Evolutionary conservation across 2,329 filamentous ascomycete species (phyloP).

Genomic region (Curvularia eragrostidis): DNA sequence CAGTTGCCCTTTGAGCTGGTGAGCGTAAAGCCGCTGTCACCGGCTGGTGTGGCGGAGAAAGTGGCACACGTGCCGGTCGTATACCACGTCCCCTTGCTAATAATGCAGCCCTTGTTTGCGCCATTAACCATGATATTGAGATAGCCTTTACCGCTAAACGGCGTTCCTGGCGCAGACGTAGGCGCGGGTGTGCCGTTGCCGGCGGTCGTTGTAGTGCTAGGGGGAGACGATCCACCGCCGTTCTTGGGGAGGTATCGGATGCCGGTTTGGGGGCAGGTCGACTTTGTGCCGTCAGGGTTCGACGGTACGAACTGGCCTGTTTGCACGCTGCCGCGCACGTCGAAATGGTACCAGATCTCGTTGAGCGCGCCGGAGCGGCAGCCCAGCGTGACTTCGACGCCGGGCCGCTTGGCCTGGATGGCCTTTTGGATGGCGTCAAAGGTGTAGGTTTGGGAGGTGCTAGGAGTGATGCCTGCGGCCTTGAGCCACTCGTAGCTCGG

Average conservation of each 20-base stretch:
- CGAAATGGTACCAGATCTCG: conserved; percentile 69
- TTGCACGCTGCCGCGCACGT: conserved; percentile 65
- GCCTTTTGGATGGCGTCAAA: conserved; percentile 65
- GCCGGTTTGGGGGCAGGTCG: conserved; percentile 66
- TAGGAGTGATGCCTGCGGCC: conserved; percentile 66
- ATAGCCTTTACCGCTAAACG: conserved; percentile 66
- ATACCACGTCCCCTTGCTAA: conserved; percentile 72
- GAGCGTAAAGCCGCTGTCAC: conserved; percentile 42
- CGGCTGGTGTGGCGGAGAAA: conserved; percentile 60
- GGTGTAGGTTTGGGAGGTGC: conserved; percentile 64
- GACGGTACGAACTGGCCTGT: conserved; percentile 66
- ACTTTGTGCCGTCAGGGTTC: conserved; percentile 63
- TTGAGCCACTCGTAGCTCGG: conserved; percentile 69
- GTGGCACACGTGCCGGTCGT: conserved; percentile 71
- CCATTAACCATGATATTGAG: conserved; percentile 63
- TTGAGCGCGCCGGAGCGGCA: conserved; percentile 59
- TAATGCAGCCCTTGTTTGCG: conserved; percentile 68
- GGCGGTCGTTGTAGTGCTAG: conserved; percentile 38
- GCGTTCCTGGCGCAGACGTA: conserved; percentile 46
- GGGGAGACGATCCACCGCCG: conserved; percentile 29
- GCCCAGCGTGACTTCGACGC: conserved; percentile 66
- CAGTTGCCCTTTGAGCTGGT: conserved; percentile 54
- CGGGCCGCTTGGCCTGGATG: conserved; percentile 60
- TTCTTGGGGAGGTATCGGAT: conserved; percentile 71
- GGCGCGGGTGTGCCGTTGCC: conserved; percentile 30